A percentile compares a stretch with the other conserved stretches of the same genome.
Conservation (phyloP, 495 filamentous ascomycete species). For the Entonaema liquescens region DNA sequence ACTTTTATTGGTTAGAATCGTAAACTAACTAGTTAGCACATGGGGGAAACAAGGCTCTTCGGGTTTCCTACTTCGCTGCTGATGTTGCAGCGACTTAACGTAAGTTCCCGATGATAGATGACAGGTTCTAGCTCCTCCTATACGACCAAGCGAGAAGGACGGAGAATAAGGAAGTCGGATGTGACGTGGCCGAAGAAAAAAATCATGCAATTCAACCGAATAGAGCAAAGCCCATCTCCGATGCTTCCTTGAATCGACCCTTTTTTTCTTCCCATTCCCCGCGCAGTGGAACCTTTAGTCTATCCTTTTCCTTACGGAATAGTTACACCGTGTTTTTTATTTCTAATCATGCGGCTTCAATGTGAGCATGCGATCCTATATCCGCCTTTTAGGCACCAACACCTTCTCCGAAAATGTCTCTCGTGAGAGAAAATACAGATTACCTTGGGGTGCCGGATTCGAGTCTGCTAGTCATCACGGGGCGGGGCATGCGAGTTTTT, state of each 20-base stretch:
- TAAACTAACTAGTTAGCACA: not conserved
- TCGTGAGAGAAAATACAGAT: not conserved
- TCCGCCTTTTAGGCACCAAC: conserved; percentile 3
- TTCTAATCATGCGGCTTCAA: not conserved
- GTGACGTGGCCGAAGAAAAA: conserved; percentile 11
- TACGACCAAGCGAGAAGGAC: conserved; percentile 10
- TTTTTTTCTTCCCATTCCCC: conserved; percentile 13
- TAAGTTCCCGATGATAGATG: conserved; percentile 29
- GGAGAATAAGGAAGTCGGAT: conserved; percentile 5
- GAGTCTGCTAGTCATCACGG: not conserved
- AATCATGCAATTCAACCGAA: conserved; percentile 13
- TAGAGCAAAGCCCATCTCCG: conserved; percentile 4
- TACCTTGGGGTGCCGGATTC: not conserved
- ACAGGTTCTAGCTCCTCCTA: not conserved
- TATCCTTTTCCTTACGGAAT: conserved; percentile 20
- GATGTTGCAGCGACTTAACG: conserved; percentile 11
- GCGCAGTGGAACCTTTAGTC: conserved; percentile 24
- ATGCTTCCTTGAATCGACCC: not conserved
- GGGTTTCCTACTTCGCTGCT: not conserved
- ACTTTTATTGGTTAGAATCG: not conserved
- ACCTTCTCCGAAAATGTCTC: conserved; percentile 1
- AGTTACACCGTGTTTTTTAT: conserved; percentile 19
- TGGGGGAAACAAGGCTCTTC: conserved; percentile 11
- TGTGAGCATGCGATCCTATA: not conserved
- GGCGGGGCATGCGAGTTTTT: conserved; percentile 20